Conservation (phyloP, 2,329 filamentous ascomycete species). For the Grosmannia clavigera region DNA sequence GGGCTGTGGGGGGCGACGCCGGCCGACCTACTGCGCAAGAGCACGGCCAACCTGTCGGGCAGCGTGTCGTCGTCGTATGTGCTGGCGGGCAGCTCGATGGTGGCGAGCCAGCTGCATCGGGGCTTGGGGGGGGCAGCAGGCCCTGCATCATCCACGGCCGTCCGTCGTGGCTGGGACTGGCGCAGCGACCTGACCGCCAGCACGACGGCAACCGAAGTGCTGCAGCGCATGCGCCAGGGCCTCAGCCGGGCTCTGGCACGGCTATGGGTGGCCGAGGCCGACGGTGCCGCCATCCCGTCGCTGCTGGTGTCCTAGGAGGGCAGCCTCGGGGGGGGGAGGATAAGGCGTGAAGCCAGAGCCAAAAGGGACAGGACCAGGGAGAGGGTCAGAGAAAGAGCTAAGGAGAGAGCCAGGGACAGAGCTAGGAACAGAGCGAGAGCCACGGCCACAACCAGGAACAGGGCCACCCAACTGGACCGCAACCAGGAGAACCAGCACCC, state of each 20-base stretch:
- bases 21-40: conserved; percentile 49
- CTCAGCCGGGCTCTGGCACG: conserved; percentile 62
- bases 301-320: not conserved
- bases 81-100: conserved; percentile 61
- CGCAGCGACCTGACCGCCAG: conserved; percentile 40
- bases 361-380: not conserved
- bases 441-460: too few relatives aligned
- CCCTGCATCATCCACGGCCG: conserved; percentile 9
- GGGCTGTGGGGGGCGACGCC: conserved; percentile 46
- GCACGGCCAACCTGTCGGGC: conserved; percentile 21
- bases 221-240: conserved; percentile 58
- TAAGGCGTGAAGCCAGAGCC: not conserved
- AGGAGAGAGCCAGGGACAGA: too few relatives aligned
- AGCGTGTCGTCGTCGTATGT: conserved; percentile 43
- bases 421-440: too few relatives aligned
- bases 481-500: too few relatives aligned
- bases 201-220: conserved; percentile 54
- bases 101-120: conserved; percentile 51
- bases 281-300: conserved; percentile 19
- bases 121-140: conserved; percentile 14
- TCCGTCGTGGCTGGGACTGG: conserved; percentile 42
- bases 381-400: not conserved
- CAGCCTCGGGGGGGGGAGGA: not conserved
- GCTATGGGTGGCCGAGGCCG: conserved; percentile 56
- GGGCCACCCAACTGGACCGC: not conserved